Base-by-base conservation (phyloP, 768 basidiomycete genomes). In the Trametes villosa region DNA sequence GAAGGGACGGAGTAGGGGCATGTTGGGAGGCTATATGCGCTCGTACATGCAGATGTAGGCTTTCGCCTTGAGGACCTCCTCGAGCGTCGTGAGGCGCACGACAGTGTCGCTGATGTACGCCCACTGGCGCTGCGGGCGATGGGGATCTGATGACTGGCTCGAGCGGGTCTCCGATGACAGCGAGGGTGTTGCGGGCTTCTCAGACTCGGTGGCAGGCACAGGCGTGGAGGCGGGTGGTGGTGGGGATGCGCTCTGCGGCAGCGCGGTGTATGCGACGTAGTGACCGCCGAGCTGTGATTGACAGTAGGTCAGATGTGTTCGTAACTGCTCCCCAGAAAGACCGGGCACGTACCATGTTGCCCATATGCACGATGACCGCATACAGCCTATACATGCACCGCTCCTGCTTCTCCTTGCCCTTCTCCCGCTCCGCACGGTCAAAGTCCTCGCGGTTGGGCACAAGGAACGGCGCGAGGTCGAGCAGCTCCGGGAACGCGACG, bases 11-110 rank as follows among this genome's bases (percentile, higher is more conserved):
- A 3, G 9, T 26, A 22, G 24, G 22, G 26, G 2, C 15, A 12
- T 4, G 15, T 3, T 18, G 13, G 15, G 5, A 38, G 36, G 1
- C 64, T 57, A 87, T 68, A 89, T 78, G 54, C 89, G 82, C 77
- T 94, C 91, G 70, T 93, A 94, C 87, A 96, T 94, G 76, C 94
- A 94, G 50, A 97, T 83, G 73, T 97, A 98, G 34, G 95, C 94
- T 72, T 91, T 96, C 59, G 88, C 87, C 73, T 88, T 89, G 69
- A 97, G 78, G 3, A 97, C 96, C 71, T 97, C 96, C 44, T 95
- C 92, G 48, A 96, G 72, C 42, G 87, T 84, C 11, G 89, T 85
- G 46, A 91, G 76, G 45, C 90, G 81, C n/a, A 98, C 94, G 45
- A 84, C 76, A 3, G 91, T 92, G 70, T 98, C 96, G 67, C 93